A percentile compares a stretch with the other conserved stretches of the same genome.
These are phyloP conservation scores for Castanopsis chinensis DNA, from an alignment of 306 rosid genomes.

Conservation along the genomic window DNA sequence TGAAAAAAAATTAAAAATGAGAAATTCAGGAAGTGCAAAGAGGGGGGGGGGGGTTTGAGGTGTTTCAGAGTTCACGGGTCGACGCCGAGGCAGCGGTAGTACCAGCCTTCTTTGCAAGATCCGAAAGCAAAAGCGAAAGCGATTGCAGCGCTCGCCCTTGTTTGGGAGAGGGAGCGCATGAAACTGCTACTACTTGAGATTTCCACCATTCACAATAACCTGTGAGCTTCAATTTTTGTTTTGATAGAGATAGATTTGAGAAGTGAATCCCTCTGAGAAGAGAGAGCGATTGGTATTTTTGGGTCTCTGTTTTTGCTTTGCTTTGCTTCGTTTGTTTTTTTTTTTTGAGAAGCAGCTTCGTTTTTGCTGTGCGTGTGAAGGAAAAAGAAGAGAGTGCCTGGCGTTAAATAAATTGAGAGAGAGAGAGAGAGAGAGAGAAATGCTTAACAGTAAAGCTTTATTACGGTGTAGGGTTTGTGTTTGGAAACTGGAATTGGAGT, in stretches of 20 bases:
- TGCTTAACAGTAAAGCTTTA: too few relatives aligned
- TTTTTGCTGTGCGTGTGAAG: too few relatives aligned
- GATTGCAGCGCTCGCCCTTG: constrained; percentile 86
- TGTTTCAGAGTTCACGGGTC: constrained; percentile 59
- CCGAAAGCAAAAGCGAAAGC: constrained; percentile 69
- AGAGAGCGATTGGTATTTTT: not conserved
- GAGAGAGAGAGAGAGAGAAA: too few relatives aligned
- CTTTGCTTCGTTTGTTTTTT: too few relatives aligned
- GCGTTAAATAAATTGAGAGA: too few relatives aligned
- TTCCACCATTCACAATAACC: constrained; percentile 88
- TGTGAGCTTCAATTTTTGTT: not conserved
- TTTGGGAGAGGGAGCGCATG: constrained; percentile 70
- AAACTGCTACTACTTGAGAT: constrained; percentile 53
- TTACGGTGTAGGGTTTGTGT: too few relatives aligned
- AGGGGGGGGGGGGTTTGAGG: too few relatives aligned
- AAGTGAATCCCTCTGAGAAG: not conserved
- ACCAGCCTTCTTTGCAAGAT: constrained; percentile 97
- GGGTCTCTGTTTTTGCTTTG: not conserved
- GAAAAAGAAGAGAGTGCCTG: too few relatives aligned
- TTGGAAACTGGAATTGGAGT: too few relatives aligned
- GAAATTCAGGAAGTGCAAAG: too few relatives aligned
- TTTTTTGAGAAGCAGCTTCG: too few relatives aligned
- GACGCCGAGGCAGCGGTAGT: constrained; percentile 96
- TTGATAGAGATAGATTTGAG: not conserved
- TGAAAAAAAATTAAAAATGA: not conserved